Percentiles rank a stretch among this genome's conserved stretches.
Evolutionary conservation across 2,329 filamentous ascomycete genomes (phyloP).

Genomic region (Tothia fuscella): DNA sequence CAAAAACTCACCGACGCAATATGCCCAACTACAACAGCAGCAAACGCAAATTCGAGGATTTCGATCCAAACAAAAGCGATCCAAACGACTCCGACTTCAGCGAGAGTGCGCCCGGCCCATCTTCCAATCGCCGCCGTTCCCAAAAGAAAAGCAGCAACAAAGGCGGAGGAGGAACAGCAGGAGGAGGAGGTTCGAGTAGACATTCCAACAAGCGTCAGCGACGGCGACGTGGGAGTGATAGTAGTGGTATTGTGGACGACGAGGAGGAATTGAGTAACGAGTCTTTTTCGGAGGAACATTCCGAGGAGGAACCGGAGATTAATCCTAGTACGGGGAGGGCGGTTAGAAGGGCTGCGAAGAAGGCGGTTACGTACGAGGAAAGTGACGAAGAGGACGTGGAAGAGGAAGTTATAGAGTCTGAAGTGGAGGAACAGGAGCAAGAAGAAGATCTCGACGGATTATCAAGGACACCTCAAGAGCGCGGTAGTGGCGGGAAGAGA

Average conservation of each 20-base stretch:
- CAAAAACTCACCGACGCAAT: too few species aligned
- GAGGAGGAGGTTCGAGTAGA: conserved; percentile 11
- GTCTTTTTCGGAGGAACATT: conserved; percentile 2
- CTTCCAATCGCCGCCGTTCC: conserved; percentile 7
- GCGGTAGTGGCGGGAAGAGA: conserved; percentile 17
- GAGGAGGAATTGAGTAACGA: conserved; percentile 14
- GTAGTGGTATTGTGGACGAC: conserved; percentile 21
- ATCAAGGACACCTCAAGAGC: conserved; percentile 10
- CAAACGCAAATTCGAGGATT: conserved; percentile 17
- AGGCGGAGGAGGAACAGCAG: conserved; percentile 18
- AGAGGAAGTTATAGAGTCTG: conserved; percentile 18
- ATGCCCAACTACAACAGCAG: too few species aligned
- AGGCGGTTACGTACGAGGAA: conserved; percentile 45
- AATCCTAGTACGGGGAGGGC: conserved; percentile 42
- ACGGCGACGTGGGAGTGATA: conserved; percentile 22
- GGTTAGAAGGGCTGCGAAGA: conserved; percentile 43
- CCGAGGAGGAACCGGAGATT: conserved; percentile 9
- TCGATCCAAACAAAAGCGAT: conserved; percentile 26
- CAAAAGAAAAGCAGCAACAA: conserved; percentile 12
- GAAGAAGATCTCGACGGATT: not conserved
- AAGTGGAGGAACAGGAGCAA: conserved; percentile 15
- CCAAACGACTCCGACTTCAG: conserved; percentile 27
- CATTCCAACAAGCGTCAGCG: conserved; percentile 23
- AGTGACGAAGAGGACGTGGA: conserved; percentile 29
- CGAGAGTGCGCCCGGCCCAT: conserved; percentile 14